Percentiles rank a stretch among this genome's conserved stretches.
phyloP scores from a whole-genome alignment of 192 early-diverging fungal genomes.

The Coemansia sp. region DNA sequence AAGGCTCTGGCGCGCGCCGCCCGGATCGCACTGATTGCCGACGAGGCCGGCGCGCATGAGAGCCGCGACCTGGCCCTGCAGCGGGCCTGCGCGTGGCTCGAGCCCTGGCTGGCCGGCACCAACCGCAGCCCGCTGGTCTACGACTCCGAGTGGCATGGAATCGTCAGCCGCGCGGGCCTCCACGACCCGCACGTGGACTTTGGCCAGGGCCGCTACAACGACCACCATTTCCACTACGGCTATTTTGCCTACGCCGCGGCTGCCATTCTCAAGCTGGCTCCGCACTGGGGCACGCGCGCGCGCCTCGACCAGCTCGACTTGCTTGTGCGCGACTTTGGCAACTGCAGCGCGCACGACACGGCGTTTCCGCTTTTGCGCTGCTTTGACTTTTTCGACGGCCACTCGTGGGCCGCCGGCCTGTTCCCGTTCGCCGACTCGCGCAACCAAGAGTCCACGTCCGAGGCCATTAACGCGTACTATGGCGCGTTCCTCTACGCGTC shows the following conservation, averaged over 20 bases:
- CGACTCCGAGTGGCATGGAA: slow-evolving; percentile 50
- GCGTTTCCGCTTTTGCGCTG: slow-evolving; percentile 51
- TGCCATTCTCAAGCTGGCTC: slow-evolving; percentile 33
- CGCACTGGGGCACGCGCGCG: slow-evolving; percentile 17
- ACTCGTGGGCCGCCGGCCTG: slow-evolving; percentile 57
- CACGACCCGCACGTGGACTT: slow-evolving; percentile 41
- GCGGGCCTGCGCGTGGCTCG: slow-evolving; percentile 22
- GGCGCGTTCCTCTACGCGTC: slow-evolving; percentile 42
- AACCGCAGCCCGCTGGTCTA: slow-evolving; percentile 35
- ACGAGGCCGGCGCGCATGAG: slow-evolving; percentile 26
- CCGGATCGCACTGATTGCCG: slow-evolving; percentile 54
- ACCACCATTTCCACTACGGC: slow-evolving; percentile 60
- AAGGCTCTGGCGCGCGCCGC: slow-evolving; percentile 47
- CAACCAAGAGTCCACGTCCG: slow-evolving; percentile 55
- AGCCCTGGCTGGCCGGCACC: slow-evolving; percentile 31
- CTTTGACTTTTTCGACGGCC: slow-evolving; percentile 60
- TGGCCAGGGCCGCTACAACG: slow-evolving; percentile 55
- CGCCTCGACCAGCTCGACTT: slow-evolving; percentile 13
- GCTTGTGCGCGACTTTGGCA: slow-evolving; percentile 54
- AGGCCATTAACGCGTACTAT: slow-evolving; percentile 56
- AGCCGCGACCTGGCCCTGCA: slow-evolving; percentile 27
- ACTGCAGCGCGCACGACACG: slow-evolving; percentile 16
- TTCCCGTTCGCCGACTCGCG: slow-evolving; percentile 50
- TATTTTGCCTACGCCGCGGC: slow-evolving; percentile 55
- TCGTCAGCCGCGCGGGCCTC: slow-evolving; percentile 29